These are phyloP conservation scores for Beauveria asiatica DNA, from an alignment of 2,329 filamentous ascomycete species.

Conservation along the genomic window DNA sequence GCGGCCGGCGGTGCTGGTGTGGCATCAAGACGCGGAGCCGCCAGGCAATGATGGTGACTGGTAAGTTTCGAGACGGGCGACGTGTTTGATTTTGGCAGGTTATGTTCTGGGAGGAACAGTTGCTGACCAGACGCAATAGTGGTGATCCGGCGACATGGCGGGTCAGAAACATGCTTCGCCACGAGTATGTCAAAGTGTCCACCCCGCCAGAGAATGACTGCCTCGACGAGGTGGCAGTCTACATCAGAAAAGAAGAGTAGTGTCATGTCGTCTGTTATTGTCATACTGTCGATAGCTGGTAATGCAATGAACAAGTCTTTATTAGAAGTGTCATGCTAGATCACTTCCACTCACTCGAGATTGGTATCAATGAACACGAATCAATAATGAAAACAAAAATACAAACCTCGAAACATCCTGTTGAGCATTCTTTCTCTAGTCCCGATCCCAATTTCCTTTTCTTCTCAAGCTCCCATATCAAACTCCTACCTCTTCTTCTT, in stretches of 20 bases:
- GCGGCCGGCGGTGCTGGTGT: too few species aligned
- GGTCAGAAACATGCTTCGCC: too few species aligned
- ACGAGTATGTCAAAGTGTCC: too few species aligned
- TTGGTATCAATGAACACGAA: constrained; percentile 3
- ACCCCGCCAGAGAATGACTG: too few species aligned
- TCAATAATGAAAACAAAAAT: background rate
- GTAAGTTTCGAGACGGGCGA: too few species aligned
- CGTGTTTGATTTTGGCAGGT: too few species aligned
- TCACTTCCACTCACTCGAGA: background rate
- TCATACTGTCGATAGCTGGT: background rate
- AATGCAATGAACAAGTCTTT: background rate
- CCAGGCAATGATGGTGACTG: too few species aligned
- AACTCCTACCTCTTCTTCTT: constrained; percentile 23
- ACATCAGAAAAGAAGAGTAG: background rate
- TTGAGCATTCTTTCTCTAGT: background rate
- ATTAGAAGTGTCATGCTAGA: background rate
- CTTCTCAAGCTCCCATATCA: constrained; percentile 14
- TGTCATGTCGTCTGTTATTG: background rate
- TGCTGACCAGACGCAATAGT: too few species aligned
- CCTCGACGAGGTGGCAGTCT: background rate
- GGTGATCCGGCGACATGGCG: too few species aligned
- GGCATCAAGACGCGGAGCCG: too few species aligned
- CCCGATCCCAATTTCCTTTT: background rate
- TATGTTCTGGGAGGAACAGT: too few species aligned
- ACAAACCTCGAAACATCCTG: background rate